Evolutionary conservation across 805 yeast species (phyloP).

Genomic region (Yarrowia sp.): DNA sequence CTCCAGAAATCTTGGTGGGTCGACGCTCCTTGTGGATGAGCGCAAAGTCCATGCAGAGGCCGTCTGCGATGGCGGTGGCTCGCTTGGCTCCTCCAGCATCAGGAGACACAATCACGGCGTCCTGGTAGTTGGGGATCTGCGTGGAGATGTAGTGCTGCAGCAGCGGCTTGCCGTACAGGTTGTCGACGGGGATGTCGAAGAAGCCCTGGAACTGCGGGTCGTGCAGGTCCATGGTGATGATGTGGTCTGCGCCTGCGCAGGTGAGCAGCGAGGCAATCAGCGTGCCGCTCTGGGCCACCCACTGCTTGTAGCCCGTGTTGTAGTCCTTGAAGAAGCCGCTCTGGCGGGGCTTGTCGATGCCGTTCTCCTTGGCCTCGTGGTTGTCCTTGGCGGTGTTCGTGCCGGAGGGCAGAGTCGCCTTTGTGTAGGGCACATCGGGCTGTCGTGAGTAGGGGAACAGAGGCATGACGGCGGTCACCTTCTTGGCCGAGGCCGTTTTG

Average conservation of each 20-base stretch:
- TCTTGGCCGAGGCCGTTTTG: slow-evolving; percentile 82
- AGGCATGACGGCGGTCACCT: slow-evolving; percentile 90
- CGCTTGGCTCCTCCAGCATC: slow-evolving; percentile 99
- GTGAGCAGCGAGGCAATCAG: slow-evolving; percentile 82
- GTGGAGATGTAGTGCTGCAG: slow-evolving; percentile 79
- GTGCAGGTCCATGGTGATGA: slow-evolving; percentile 96
- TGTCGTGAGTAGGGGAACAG: slow-evolving; percentile 94
- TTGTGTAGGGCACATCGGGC: slow-evolving; percentile 85
- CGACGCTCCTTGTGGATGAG: slow-evolving; percentile 92
- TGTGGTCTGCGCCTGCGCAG: slow-evolving; percentile 93
- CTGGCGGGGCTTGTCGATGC: slow-evolving; percentile 48
- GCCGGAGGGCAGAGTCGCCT: slow-evolving; percentile 67
- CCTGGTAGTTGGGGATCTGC: slow-evolving; percentile 71
- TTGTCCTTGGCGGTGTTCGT: no score
- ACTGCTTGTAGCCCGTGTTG: slow-evolving; percentile 77
- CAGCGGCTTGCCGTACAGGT: slow-evolving; percentile 83
- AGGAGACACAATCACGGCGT: slow-evolving; percentile 91
- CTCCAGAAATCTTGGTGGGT: slow-evolving; percentile 34
- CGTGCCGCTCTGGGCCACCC: slow-evolving; percentile 96
- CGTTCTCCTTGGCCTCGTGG: no score
- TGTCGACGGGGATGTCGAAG: slow-evolving; percentile 94
- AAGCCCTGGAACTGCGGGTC: slow-evolving; percentile 98
- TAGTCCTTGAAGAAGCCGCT: slow-evolving; percentile 23
- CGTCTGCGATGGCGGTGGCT: slow-evolving; percentile 92
- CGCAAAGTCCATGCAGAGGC: slow-evolving; percentile 84